Percentiles rank a stretch among this genome's conserved stretches.
Conservation (phyloP, 257 asterid species). For the Nicotiana obtusifolia region DNA sequence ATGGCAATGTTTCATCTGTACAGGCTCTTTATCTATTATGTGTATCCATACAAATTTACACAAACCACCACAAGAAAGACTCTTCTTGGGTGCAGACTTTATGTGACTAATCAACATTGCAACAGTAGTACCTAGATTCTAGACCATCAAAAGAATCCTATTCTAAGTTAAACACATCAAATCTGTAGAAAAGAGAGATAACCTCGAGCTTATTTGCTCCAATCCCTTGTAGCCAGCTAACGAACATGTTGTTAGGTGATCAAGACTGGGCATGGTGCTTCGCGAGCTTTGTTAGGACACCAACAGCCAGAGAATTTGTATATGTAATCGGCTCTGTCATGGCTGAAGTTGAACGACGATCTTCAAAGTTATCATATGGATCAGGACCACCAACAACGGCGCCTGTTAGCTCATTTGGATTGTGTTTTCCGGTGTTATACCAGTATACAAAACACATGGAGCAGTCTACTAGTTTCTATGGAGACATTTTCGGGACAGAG, state of each 20-base stretch:
- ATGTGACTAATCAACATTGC: no score
- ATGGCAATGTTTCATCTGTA: no score
- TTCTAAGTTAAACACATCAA: no score
- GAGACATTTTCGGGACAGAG: slow-evolving; percentile 43
- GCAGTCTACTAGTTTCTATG: slow-evolving; percentile 26
- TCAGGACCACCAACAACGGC: slow-evolving; percentile 83
- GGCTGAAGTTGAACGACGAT: slow-evolving; percentile 41
- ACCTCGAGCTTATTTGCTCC: no score
- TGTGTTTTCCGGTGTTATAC: slow-evolving; percentile 34
- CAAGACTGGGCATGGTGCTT: slow-evolving; percentile 33
- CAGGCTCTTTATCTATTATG: no score
- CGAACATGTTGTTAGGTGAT: background rate
- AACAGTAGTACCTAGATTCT: no score
- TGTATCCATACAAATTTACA: no score
- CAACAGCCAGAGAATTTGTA: slow-evolving; percentile 64
- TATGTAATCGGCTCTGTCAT: slow-evolving; percentile 66
- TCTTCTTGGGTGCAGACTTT: no score
- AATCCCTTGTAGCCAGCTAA: no score
- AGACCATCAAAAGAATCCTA: no score
- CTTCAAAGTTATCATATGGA: slow-evolving; percentile 40
- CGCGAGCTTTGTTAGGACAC: slow-evolving; percentile 74
- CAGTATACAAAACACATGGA: slow-evolving; percentile 51
- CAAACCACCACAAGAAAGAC: no score
- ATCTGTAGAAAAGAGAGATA: no score
- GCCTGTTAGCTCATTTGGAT: slow-evolving; percentile 68